Base-by-base conservation (phyloP, 2,329 filamentous ascomycete species). In the Knufia fluminis region DNA sequence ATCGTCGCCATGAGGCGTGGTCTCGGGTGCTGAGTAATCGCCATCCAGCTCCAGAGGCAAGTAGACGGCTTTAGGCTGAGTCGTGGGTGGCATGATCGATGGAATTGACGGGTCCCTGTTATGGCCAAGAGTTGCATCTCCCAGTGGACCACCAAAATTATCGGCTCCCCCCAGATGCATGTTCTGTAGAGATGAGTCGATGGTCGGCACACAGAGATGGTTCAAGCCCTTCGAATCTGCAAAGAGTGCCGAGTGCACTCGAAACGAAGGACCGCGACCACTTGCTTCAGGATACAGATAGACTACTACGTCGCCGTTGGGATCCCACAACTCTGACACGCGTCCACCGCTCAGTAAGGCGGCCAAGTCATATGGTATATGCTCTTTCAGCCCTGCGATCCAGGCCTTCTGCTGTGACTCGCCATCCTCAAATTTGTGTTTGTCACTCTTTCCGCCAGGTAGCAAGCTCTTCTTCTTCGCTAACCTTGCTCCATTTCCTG, bases 281-380 rank as follows among this genome's bases (percentile, higher is more conserved):
- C 77, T 75, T 14, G 68, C 74, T 36, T 74, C 69, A 1, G 79
- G 77, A 57, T 79, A 82, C 12, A 83, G 68, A 57, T 82, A 78
- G n/a, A 83, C 70, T 52, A 74, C 71, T 12, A 78, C 81, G 60
- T 82, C 78, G n/a, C 76, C 79, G 41, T 72, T 62, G 2, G 79
- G 75, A 56, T 81, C 76, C 80, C 80, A 83, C 7, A 83, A 62
- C 58, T 83, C 80, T 4, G 68, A 61, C 14, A 77, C 74, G 63
- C 71, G 75, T 51, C 76, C 70, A 33, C 72, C 77, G 48, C 68
- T 67, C 20, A 73, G 53, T 54, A 82, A 57, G 24, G 69, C 68
- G 2, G 68, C 64, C 45, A 78, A 52, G 57, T 79, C 77, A 55
- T 81, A 83, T 2, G 73, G 64, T 22, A 78, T 66, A 57, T 75